Base-by-base conservation (phyloP, 2,329 filamentous ascomycete species). In the Nannizziopsis arthrosporioides region DNA sequence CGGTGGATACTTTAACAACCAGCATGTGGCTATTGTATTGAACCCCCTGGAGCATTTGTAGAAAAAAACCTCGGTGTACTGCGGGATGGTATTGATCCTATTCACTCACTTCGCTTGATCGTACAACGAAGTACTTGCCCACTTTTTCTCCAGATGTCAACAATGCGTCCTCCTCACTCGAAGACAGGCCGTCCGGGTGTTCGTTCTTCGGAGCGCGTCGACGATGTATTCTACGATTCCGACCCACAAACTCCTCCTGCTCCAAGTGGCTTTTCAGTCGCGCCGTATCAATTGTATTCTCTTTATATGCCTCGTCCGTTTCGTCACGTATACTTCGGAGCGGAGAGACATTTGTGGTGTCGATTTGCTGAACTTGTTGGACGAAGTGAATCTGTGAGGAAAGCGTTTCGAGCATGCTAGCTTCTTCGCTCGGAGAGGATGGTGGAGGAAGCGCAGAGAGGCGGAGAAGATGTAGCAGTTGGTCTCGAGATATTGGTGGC, bases 341-440 rank as follows among this genome's bases (percentile, higher is more conserved):
- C 0, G 92, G 89, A 48, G 80, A 73, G 0, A 95, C 72, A 2
- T 76, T 80, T 0, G 73, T 67, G 0, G 86, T 89, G 63, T 94
- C 77, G 42, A 94, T 82, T 39, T 74, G 71, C 60, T 94, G 89
- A 15, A 96, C 81, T 53, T 87, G 79, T 52, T 78, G 81, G n/a
- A 96, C 88, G 61, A 98, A 98, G 59, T 84, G 82, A 0, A 98
- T 76, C 62, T 98, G 92, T 30, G 84, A 80, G 45, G 81, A 75
- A 1, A 98, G 74, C 1, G 82, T 89, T 17, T 75, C 62, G 2
- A 94, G 74, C 78, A 94, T 86, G 19, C 73, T 67, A 0, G 70
- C 59, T 62, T 94, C 83, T 57, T 88, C 81, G 44, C 72, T 72
- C 1, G 69, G 55, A 1, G 73, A 73, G 14, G 73, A 67, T 0